Evolutionary conservation across 148 eudicot genomes (phyloP).

Genomic region (Camellia lanceoleosa): DNA sequence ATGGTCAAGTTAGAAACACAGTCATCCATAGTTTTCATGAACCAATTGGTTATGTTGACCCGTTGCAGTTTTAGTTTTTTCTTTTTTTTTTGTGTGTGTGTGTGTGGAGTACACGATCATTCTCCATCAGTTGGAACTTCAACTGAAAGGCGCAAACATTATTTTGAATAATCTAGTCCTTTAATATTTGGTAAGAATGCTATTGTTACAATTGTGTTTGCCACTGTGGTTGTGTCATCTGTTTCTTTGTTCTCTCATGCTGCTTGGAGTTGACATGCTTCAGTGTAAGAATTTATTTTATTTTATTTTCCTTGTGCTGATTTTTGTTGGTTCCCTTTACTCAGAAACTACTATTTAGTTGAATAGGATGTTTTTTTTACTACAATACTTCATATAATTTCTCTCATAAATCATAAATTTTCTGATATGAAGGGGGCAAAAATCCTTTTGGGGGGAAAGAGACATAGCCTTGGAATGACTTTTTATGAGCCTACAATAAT

Average conservation of each 20-base stretch:
- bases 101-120: not conserved
- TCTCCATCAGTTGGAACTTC: not conserved
- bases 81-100: not conserved
- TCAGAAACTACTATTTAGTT: not conserved
- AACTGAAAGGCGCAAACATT: not conserved
- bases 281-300: not conserved
- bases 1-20: too few relatives aligned
- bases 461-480: conserved; percentile 75
- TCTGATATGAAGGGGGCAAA: conserved; percentile 73
- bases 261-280: not conserved
- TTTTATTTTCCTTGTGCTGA: not conserved
- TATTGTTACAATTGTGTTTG: not conserved
- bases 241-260: not conserved
- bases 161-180: not conserved
- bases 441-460: conserved; percentile 83
- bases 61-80: not conserved
- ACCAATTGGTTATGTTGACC: too few relatives aligned
- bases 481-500: conserved; percentile 90
- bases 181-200: not conserved
- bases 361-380: not conserved
- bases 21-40: too few relatives aligned
- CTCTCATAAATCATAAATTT: conserved; percentile 5
- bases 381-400: not conserved
- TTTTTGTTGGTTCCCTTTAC: conserved; percentile 7
- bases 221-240: not conserved